Evolutionary conservation across 371 early-diverging fungal species (phyloP), one percentile per base, ranked within the genome.

Genomic region (Mucor racemosus): DNA sequence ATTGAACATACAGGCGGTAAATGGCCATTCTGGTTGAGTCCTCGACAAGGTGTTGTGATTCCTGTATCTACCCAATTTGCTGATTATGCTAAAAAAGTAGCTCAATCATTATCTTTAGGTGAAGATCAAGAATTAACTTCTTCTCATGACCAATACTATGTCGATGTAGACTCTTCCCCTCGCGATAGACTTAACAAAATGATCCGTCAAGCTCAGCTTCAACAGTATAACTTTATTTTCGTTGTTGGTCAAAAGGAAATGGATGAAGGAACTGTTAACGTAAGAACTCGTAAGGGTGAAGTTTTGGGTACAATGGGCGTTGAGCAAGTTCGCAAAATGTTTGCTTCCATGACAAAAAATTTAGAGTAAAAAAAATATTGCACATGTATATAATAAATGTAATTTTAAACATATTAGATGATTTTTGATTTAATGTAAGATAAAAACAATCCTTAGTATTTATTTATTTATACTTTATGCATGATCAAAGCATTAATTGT

Each of bases 21-120:
- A 58, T 94, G 97, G 91, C 99, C 99, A n/a, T 94, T 99, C 86
- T 99, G 99, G 99, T 80, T 99, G 15, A 93, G 94, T 35, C 99
- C 99, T 17, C 90, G 97, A 44, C 99, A 99, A 80, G 90, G 95
- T 17, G 86, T 93, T 65, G 90, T 99, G 35, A 88, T 99, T 26
- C 98, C 97, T 1, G 92, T 95, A 14, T 82, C 79, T 10, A 75
- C 80, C 2, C 78, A 72, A n/a, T 81, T 82, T 59, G 53, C 75
- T 14, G 84, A 82, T 7, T 85, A 84, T 63, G 84, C 84, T 14
- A 53, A 73, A 62, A 66, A 71, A 59, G 77, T 76, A n/a, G 76
- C 79, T 40, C 71, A 76, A 61, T 44, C 76, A n/a, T 57, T 79
- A 31, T 77, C 77, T 5, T 62, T 76, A 33, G 80, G 81, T 9